Conservation (phyloP, 2,329 filamentous ascomycete genomes). For the Ascochyta fabae region DNA sequence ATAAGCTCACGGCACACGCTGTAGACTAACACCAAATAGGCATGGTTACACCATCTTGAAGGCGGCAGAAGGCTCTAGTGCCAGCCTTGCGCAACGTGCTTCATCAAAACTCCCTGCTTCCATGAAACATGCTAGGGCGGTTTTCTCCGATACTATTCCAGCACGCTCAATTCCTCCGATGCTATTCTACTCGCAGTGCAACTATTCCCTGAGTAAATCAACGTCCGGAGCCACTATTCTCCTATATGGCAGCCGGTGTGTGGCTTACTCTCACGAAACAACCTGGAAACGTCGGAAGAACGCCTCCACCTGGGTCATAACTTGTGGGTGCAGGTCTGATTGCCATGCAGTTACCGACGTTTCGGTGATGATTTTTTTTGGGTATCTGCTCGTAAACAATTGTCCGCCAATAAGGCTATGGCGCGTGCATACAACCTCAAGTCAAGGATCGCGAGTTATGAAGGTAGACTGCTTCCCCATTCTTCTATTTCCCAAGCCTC, state of each 20-base stretch:
- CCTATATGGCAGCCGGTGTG: constrained; percentile 1
- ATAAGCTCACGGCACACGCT: constrained; percentile 7
- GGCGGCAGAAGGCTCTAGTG: constrained; percentile 5
- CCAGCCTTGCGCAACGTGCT: constrained; percentile 14
- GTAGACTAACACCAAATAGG: neutral
- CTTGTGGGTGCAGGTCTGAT: constrained; percentile 14
- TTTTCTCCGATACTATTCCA: constrained; percentile 16
- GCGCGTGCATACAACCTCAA: constrained; percentile 13
- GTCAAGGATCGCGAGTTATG: constrained; percentile 21
- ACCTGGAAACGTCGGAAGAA: constrained; percentile 9
- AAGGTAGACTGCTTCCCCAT: constrained; percentile 9
- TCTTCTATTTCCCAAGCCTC: constrained; percentile 40
- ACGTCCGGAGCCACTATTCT: neutral
- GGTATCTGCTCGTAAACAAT: constrained; percentile 15
- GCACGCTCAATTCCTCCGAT: constrained; percentile 1
- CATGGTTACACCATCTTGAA: neutral
- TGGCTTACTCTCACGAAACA: constrained; percentile 5
- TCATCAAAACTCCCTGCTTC: constrained; percentile 1
- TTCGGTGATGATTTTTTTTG: constrained; percentile 2
- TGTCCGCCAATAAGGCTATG: constrained; percentile 19
- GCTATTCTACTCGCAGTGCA: constrained; percentile 13
- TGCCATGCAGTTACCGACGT: constrained; percentile 13
- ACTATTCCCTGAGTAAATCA: constrained; percentile 5
- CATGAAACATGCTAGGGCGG: constrained; percentile 11
- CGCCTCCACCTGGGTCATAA: constrained; percentile 12